Conservation (phyloP, 768 basidiomycete species). For the Sporobolomyces pararoseus region DNA sequence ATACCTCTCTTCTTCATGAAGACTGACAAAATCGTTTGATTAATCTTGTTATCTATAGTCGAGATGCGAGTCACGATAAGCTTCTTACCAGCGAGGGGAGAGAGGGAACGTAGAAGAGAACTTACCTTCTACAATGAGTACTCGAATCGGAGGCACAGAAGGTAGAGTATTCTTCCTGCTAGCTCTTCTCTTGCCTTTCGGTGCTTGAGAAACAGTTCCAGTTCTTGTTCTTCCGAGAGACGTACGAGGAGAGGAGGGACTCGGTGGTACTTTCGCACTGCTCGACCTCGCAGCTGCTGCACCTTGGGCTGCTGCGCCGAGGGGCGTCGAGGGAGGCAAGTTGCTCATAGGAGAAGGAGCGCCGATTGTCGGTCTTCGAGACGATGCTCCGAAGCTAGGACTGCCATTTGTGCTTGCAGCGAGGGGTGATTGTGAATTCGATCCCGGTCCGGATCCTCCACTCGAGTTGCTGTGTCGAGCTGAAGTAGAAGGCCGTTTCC, state of each 20-base stretch:
- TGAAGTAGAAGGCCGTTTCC: neutral
- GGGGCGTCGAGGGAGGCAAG: neutral
- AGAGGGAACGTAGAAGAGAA: conserved; percentile 24
- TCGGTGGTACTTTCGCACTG: neutral
- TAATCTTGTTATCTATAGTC: conserved; percentile 89
- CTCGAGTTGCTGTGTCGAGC: conserved; percentile 23
- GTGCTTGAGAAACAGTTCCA: neutral
- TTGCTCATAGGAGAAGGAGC: neutral
- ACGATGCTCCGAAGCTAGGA: conserved; percentile 9
- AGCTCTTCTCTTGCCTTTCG: conserved; percentile 21
- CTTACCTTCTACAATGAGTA: conserved; percentile 94
- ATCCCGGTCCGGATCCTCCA: neutral
- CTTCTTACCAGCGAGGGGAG: neutral
- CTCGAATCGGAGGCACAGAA: conserved; percentile 85
- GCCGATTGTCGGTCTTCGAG: neutral
- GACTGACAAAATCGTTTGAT: conserved; percentile 93
- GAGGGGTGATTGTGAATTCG: neutral
- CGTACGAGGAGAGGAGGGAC: conserved; percentile 3
- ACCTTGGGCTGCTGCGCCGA: neutral
- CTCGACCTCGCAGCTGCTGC: conserved; percentile 17
- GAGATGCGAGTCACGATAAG: neutral
- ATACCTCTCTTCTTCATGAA: conserved; percentile 96
- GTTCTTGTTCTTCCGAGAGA: neutral
- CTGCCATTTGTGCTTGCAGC: neutral
- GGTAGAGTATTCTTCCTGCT: conserved; percentile 28